Percentiles rank a stretch among this genome's conserved stretches.
Evolutionary conservation across 768 basidiomycete genomes (phyloP).

Genomic region (Suillus luteus): DNA sequence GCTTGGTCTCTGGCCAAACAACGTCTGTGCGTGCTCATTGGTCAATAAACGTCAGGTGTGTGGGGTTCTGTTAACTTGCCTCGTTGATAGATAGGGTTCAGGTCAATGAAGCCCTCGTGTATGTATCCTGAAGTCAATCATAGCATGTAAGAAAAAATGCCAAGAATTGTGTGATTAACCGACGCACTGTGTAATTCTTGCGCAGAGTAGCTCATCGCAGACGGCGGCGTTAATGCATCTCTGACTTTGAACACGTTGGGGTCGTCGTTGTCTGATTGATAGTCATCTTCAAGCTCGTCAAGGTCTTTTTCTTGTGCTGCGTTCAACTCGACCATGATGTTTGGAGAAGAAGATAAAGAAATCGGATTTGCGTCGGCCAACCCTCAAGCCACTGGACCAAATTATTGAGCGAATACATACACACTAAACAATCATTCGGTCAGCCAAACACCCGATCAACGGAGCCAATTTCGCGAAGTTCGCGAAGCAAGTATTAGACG

Average conservation of each 20-base stretch:
- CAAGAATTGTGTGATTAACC: background rate
- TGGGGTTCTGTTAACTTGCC: conserved; percentile 39
- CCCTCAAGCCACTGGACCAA: background rate
- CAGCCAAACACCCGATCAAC: conserved; percentile 2
- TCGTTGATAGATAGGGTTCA: conserved; percentile 74
- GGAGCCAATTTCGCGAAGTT: background rate
- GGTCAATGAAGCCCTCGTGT: conserved; percentile 68
- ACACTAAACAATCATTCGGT: background rate
- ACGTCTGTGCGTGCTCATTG: conserved; percentile 48
- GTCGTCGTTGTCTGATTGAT: conserved; percentile 42
- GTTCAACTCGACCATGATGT: conserved; percentile 21
- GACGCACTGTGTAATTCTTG: conserved; percentile 48
- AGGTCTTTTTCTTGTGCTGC: conserved; percentile 40
- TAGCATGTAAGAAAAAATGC: background rate
- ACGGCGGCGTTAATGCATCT: conserved; percentile 43
- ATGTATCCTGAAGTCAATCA: conserved; percentile 42
- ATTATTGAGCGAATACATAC: background rate
- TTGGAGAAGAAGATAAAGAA: background rate
- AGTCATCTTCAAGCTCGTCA: conserved; percentile 50
- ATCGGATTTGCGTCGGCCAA: background rate
- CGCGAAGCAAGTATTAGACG: background rate
- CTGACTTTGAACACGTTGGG: conserved; percentile 46
- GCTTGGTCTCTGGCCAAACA: conserved; percentile 74
- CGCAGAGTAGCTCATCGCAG: conserved; percentile 45
- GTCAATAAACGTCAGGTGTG: background rate